Evolutionary conservation across 176 grass and related monocot species (phyloP).

Genomic region (Bolboschoenus planiculmis): DNA sequence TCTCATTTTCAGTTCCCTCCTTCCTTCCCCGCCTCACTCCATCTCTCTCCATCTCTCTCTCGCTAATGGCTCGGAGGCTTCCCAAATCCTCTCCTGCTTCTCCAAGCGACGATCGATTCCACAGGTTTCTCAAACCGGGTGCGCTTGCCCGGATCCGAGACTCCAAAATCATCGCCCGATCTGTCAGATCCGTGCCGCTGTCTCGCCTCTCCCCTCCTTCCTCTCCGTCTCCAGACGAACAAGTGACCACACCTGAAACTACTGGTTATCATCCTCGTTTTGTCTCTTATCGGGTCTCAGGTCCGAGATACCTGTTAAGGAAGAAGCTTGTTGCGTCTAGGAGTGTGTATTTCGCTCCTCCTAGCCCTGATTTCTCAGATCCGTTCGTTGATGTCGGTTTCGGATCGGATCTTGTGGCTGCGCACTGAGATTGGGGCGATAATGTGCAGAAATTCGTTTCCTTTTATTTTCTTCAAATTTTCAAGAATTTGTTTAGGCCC

Average conservation of each 20-base stretch:
- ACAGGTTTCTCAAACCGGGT: conserved; percentile 70
- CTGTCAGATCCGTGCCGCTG: conserved; percentile 35
- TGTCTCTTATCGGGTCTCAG: conserved; percentile 3
- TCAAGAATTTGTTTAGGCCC: neutral
- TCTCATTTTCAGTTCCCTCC: conserved; percentile 35
- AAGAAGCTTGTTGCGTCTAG: conserved; percentile 69
- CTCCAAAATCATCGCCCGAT: conserved; percentile 64
- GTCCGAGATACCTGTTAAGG: conserved; percentile 46
- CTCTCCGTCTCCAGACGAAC: neutral
- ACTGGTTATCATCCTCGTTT: conserved; percentile 32
- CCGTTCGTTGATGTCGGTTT: conserved; percentile 9
- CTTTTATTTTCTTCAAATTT: neutral
- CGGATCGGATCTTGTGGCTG: conserved; percentile 32
- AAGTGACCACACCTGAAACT: neutral
- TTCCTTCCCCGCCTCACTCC: neutral
- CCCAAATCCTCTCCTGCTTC: conserved; percentile 24
- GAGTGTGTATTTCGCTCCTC: conserved; percentile 41
- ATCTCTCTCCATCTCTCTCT: neutral
- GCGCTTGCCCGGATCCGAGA: conserved; percentile 65
- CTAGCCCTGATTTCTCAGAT: conserved; percentile 26
- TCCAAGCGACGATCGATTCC: conserved; percentile 30
- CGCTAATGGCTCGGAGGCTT: conserved; percentile 35
- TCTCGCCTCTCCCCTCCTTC: neutral
- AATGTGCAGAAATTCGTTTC: conserved; percentile 14
- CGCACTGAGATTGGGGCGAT: conserved; percentile 21